Conservation (phyloP, 495 filamentous ascomycete species). For the Amniculicola lignicola region DNA sequence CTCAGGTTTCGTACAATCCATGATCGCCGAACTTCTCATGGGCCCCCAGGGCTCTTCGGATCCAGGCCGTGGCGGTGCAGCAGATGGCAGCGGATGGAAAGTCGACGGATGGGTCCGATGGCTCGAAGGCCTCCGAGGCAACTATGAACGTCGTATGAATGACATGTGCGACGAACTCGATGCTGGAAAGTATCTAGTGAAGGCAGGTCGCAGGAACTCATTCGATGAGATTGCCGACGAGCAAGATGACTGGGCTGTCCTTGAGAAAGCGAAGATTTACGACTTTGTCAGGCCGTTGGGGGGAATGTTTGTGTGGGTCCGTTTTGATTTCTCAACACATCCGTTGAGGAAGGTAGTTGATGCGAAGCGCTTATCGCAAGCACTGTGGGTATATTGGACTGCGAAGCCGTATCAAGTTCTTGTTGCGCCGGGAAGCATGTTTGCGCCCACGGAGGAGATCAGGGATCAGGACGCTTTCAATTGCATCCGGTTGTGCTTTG, state of each 20-base stretch:
- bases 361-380: conserved; percentile 49
- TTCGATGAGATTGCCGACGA: conserved; percentile 40
- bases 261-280: conserved; percentile 68
- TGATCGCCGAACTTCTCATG: conserved; percentile 74
- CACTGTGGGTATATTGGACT: conserved; percentile 72
- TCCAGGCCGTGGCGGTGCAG: conserved; percentile 42
- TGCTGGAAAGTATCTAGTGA: conserved; percentile 57
- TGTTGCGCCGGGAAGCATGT: conserved; percentile 65
- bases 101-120: conserved; percentile 85
- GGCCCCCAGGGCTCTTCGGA: conserved; percentile 53
- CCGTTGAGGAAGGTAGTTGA: conserved; percentile 57
- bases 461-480: conserved; percentile 54
- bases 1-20: conserved; percentile 79
- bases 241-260: conserved; percentile 58
- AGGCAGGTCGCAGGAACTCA: conserved; percentile 43
- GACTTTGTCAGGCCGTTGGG: conserved; percentile 76
- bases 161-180: conserved; percentile 69
- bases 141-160: conserved; percentile 80
- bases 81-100: conserved; percentile 62
- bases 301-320: conserved; percentile 91
- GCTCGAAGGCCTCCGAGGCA: conserved; percentile 75
- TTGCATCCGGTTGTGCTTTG: conserved; percentile 80
- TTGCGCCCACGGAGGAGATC: conserved; percentile 61
- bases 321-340: conserved; percentile 64
- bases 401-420: conserved; percentile 64